phyloP scores from a whole-genome alignment of 176 grass and related monocot genomes.

The Tuctoria greenei region DNA sequence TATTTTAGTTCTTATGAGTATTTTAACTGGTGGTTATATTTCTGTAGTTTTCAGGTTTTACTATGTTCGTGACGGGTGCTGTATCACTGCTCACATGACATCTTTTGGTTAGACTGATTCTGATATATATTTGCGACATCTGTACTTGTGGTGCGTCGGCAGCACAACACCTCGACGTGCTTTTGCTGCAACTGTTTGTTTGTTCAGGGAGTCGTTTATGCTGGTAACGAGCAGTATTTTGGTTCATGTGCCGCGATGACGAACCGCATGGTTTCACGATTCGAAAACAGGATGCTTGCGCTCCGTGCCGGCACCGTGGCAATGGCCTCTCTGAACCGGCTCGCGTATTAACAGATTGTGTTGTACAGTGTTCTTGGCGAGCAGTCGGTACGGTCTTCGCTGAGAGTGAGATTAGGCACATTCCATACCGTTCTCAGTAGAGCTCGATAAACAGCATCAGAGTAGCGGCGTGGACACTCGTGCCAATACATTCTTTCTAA shows the following conservation, averaged over 20 bases:
- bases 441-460: not conserved
- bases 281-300: not conserved
- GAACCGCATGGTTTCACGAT: slow-evolving; percentile 30
- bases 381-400: not conserved
- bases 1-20: too few relatives aligned
- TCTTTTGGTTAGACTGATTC: too few relatives aligned
- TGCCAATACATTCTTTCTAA: not conserved
- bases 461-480: not conserved
- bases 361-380: not conserved
- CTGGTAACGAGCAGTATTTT: not conserved
- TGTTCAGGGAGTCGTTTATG: not conserved
- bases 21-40: too few relatives aligned
- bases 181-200: not conserved
- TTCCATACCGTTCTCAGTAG: not conserved
- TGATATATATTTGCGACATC: too few relatives aligned
- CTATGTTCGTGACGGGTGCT: too few relatives aligned
- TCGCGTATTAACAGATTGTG: not conserved
- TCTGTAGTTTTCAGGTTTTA: too few relatives aligned
- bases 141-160: not conserved
- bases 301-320: not conserved
- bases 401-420: not conserved
- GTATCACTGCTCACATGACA: too few relatives aligned
- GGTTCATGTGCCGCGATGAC: slow-evolving; percentile 18
- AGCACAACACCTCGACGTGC: not conserved
- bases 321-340: not conserved